These are phyloP conservation scores for Polyporus arcularius DNA, from an alignment of 768 basidiomycete species.

Conservation along the genomic window DNA sequence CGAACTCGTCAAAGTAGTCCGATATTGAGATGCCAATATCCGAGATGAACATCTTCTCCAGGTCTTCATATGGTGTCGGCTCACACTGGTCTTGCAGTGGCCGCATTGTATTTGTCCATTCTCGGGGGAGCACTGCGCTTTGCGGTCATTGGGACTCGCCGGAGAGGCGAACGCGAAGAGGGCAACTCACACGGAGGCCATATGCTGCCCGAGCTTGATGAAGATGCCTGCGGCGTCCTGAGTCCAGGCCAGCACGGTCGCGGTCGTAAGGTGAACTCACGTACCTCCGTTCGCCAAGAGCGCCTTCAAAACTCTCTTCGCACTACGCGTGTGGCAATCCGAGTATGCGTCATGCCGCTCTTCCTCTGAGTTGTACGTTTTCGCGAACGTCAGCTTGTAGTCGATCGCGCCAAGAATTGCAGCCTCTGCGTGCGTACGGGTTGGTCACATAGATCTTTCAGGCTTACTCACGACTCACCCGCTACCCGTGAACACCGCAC, in stretches of 20 bases:
- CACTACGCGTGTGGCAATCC: conserved; percentile 83
- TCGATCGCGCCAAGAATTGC: conserved; percentile 66
- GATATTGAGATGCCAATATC: conserved; percentile 77
- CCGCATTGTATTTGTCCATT: conserved; percentile 62
- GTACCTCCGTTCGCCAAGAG: conserved; percentile 85
- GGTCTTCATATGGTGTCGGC: conserved; percentile 77
- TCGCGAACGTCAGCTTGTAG: conserved; percentile 69
- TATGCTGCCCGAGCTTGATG: conserved; percentile 89
- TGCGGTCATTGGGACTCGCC: conserved; percentile 12
- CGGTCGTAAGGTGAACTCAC: conserved; percentile 16
- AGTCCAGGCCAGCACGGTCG: not conserved
- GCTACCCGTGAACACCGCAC: conserved; percentile 82
- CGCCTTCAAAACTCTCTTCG: conserved; percentile 75
- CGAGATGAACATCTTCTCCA: conserved; percentile 72
- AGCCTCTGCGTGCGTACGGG: conserved; percentile 42
- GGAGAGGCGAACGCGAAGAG: not conserved
- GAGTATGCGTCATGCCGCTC: conserved; percentile 60
- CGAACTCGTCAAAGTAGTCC: conserved; percentile 83
- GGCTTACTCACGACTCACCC: conserved; percentile 35
- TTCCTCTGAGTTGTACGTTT: conserved; percentile 50
- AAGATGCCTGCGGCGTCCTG: conserved; percentile 57
- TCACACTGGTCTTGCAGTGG: conserved; percentile 91
- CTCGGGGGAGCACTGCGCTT: conserved; percentile 57
- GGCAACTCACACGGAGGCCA: conserved; percentile 61
- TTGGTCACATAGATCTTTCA: not conserved